Evolutionary conservation across 768 basidiomycete genomes (phyloP).

Genomic region (Serpula lacrymans): DNA sequence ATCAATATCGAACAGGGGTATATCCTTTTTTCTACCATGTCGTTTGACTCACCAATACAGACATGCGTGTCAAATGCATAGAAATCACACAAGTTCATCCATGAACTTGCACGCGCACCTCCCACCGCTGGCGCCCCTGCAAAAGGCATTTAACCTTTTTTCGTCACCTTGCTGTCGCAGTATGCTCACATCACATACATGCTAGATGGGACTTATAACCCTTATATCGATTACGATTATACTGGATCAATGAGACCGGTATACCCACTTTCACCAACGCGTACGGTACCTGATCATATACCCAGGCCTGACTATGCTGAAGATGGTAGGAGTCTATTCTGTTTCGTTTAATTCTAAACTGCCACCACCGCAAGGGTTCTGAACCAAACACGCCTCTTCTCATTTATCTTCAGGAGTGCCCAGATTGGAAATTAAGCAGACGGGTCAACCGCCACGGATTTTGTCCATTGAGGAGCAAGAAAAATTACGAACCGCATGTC

Average conservation of each 20-base stretch:
- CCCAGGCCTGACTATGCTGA: conserved; percentile 85
- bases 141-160: conserved; percentile 2
- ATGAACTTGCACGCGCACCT: conserved; percentile 51
- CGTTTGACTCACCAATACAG: conserved; percentile 9
- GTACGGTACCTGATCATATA: conserved; percentile 80
- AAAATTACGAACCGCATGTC: conserved; percentile 84
- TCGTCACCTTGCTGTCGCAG: conserved; percentile 21
- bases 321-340: conserved; percentile 47
- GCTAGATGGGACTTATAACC: conserved; percentile 77
- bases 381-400: conserved; percentile 1
- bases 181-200: conserved; percentile 13
- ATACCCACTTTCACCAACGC: conserved; percentile 83
- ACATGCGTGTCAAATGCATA: conserved; percentile 30
- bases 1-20: conserved; percentile 28
- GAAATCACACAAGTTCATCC: conserved; percentile 83
- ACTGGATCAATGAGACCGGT: conserved; percentile 77
- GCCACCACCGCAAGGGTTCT: not conserved
- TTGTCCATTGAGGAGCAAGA: conserved; percentile 74
- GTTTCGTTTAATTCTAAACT: conserved; percentile 27
- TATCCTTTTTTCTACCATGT: not conserved
- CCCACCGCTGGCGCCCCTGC: conserved; percentile 6
- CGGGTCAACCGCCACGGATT: conserved; percentile 62
- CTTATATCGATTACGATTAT: conserved; percentile 73
- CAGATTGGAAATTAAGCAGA: conserved; percentile 50
- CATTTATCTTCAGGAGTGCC: conserved; percentile 47